Evolutionary conservation across 2,329 filamentous ascomycete species (phyloP).

Genomic region (Paecilomyces dactylethromorphus): DNA sequence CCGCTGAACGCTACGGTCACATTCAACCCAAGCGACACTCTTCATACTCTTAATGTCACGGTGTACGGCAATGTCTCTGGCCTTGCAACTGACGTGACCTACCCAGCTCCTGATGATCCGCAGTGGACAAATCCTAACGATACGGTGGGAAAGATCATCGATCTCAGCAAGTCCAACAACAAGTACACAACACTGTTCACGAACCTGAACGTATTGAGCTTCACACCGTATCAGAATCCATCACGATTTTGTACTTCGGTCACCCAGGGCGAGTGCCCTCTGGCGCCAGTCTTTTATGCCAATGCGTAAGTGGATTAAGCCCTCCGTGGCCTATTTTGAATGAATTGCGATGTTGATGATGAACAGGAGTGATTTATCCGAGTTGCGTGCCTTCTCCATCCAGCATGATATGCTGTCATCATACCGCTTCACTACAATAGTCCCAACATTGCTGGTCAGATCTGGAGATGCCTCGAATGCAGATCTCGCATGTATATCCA

Average conservation of each 20-base stretch:
- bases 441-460: conserved; percentile 64
- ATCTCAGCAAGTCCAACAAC: conserved; percentile 51
- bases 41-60: conserved; percentile 65
- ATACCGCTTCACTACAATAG: conserved; percentile 80
- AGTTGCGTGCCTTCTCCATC: conserved; percentile 66
- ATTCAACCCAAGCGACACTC: conserved; percentile 58
- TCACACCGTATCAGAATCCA: conserved; percentile 56
- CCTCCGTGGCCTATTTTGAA: background rate
- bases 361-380: conserved; percentile 38
- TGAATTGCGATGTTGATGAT: conserved; percentile 2
- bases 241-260: conserved; percentile 61
- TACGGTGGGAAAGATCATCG: conserved; percentile 70
- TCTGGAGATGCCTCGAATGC: conserved; percentile 62
- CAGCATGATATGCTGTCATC: conserved; percentile 69
- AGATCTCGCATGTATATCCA: conserved; percentile 70
- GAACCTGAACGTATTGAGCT: conserved; percentile 68
- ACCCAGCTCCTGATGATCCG: conserved; percentile 55
- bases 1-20: conserved; percentile 67
- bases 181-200: conserved; percentile 68
- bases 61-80: conserved; percentile 91
- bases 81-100: conserved; percentile 47
- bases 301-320: conserved; percentile 38
- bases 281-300: conserved; percentile 63
- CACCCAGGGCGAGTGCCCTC: conserved; percentile 61
- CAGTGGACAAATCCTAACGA: conserved; percentile 57